A percentile compares a stretch with the other conserved stretches of the same genome.
Evolutionary conservation across 2,329 filamentous ascomycete species (phyloP).

Genomic region (Stylonectria norvegica): DNA sequence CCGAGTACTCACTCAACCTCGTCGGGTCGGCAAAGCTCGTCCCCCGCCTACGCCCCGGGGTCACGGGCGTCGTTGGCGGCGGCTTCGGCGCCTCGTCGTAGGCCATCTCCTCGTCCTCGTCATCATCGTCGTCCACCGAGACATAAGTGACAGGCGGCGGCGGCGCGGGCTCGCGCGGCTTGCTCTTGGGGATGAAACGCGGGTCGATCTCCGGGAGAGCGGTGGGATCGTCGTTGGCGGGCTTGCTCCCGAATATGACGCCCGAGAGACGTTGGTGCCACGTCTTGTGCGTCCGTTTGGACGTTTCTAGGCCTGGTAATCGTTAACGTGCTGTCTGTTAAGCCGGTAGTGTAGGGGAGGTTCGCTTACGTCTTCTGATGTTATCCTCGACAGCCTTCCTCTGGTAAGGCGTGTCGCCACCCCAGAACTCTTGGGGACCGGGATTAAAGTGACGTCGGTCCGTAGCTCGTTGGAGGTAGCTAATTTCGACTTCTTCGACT

Average conservation of each 20-base stretch:
- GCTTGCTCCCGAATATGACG: slow-evolving; percentile 6
- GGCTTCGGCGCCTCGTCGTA: slow-evolving; percentile 2
- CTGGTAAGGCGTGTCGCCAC: slow-evolving; percentile 30
- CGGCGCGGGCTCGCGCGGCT: slow-evolving; percentile 1
- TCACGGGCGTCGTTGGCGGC: slow-evolving; percentile 6
- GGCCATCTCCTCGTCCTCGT: neutral
- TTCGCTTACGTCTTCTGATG: slow-evolving; percentile 19
- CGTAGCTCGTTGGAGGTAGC: slow-evolving; percentile 13
- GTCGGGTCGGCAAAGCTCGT: too few species aligned
- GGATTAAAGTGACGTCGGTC: slow-evolving; percentile 22
- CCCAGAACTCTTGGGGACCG: slow-evolving; percentile 25
- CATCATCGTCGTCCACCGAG: neutral
- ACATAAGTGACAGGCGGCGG: neutral
- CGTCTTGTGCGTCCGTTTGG: slow-evolving; percentile 1
- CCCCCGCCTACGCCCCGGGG: neutral
- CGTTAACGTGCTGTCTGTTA: slow-evolving; percentile 2
- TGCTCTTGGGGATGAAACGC: slow-evolving; percentile 18
- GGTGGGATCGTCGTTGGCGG: slow-evolving; percentile 8
- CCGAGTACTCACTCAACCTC: too few species aligned
- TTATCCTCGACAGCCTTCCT: slow-evolving; percentile 22
- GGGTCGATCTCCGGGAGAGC: slow-evolving; percentile 19
- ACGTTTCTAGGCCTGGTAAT: slow-evolving; percentile 12
- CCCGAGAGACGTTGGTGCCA: slow-evolving; percentile 11
- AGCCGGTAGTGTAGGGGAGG: neutral
- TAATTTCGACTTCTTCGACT: slow-evolving; percentile 10